Conservation (phyloP, 768 basidiomycete genomes). For the Lactarius hatsudake region DNA sequence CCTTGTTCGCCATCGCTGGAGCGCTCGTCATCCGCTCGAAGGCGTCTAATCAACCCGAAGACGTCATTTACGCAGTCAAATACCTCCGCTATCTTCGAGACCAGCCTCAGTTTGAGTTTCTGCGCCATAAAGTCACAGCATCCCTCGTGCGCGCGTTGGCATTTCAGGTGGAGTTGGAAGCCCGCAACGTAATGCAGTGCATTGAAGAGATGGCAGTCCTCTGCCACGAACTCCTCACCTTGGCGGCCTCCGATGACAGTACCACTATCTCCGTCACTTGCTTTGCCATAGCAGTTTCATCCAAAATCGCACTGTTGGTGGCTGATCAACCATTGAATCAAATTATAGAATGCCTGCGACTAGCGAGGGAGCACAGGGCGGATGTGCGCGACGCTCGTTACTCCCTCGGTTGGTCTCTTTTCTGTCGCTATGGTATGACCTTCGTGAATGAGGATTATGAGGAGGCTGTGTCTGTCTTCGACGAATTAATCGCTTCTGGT, state of each 20-base stretch:
- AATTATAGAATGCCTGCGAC: no score
- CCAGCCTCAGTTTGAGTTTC: neutral
- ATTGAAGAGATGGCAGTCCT: neutral
- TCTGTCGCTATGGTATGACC: no score
- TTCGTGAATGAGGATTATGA: no score
- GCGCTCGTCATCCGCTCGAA: neutral
- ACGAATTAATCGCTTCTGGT: no score
- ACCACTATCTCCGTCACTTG: no score
- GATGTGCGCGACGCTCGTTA: no score
- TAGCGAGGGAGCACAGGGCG: no score
- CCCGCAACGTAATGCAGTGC: neutral
- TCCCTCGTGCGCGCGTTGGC: neutral
- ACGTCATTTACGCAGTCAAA: neutral
- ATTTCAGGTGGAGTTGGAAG: neutral
- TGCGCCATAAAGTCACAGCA: neutral
- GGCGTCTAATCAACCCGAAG: neutral
- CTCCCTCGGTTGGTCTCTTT: no score
- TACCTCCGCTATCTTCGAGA: neutral
- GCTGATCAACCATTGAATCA: no score
- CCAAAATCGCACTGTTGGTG: no score
- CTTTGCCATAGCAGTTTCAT: accelerated
- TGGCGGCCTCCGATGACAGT: accelerated
- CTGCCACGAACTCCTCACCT: no score
- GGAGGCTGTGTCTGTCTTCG: no score
- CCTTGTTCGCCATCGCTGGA: neutral